Conservation (phyloP, 2,329 filamentous ascomycete species). For the Pseudogymnoascus sp. region DNA sequence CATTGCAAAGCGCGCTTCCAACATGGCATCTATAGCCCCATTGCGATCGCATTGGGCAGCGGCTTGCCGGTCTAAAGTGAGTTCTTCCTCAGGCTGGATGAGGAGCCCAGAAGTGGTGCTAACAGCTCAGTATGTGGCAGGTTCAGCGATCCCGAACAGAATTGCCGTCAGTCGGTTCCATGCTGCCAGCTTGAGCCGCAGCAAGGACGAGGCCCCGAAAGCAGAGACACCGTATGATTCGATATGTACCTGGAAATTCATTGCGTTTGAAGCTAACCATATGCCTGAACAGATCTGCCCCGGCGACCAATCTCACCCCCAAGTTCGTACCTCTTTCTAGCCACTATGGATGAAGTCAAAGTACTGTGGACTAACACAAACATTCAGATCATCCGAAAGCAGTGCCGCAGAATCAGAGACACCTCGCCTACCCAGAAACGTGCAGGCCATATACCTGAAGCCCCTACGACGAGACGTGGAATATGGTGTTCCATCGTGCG, state of each 20-base stretch:
- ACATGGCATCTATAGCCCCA: constrained; percentile 9
- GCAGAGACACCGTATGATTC: constrained; percentile 2
- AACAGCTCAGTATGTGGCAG: constrained; percentile 6
- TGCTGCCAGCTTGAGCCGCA: background rate
- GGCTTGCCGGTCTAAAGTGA: constrained; percentile 1
- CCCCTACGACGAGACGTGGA: constrained; percentile 68
- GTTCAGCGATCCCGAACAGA: constrained; percentile 40
- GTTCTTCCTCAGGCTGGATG: background rate
- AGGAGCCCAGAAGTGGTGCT: background rate
- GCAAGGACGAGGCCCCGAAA: background rate
- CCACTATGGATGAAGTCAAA: background rate
- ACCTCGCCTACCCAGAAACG: constrained; percentile 61
- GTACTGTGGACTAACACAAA: background rate
- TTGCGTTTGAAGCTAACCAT: background rate
- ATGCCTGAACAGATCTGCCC: background rate
- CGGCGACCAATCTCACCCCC: background rate
- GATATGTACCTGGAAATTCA: background rate
- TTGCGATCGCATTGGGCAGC: constrained; percentile 5
- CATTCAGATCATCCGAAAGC: background rate
- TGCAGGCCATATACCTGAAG: constrained; percentile 79
- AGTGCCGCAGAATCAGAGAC: constrained; percentile 42
- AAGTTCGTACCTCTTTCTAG: background rate
- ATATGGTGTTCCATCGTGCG: constrained; percentile 75
- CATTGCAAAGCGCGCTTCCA: background rate
- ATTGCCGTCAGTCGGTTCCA: constrained; percentile 40